A percentile compares a stretch with the other conserved stretches of the same genome.
Evolutionary conservation across 441 rosid species (phyloP).

Genomic region (Croton setiger): DNA sequence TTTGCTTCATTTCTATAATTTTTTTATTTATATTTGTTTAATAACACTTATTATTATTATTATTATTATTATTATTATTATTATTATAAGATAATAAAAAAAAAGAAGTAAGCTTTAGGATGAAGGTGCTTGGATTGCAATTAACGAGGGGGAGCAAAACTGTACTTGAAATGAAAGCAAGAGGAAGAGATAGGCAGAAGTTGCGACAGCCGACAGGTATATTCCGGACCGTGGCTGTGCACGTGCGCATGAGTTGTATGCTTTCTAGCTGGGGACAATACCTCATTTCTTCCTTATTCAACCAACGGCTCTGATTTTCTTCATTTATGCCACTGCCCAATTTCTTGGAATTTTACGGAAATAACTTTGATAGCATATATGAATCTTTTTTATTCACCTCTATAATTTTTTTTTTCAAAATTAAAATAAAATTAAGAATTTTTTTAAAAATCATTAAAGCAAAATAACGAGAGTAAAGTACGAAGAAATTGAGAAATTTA

Average conservation of each 20-base stretch:
- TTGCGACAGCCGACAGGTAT: conserved; percentile 11
- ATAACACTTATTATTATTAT: too few relatives aligned
- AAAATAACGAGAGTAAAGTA: too few relatives aligned
- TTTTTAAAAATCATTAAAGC: too few relatives aligned
- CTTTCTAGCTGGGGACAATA: conserved; percentile 35
- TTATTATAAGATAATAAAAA: too few relatives aligned
- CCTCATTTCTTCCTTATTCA: conserved; percentile 17
- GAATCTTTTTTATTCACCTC: too few relatives aligned
- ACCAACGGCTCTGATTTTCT: conserved; percentile 6
- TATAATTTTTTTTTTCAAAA: too few relatives aligned
- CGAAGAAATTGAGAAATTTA: too few relatives aligned
- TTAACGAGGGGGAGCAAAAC: conserved; percentile 4
- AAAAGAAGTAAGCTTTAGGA: neutral
- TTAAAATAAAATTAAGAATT: too few relatives aligned
- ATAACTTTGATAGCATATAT: too few relatives aligned
- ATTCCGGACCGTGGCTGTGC: conserved; percentile 32
- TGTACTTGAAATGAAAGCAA: conserved; percentile 18
- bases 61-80: too few relatives aligned
- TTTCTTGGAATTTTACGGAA: conserved; percentile 4
- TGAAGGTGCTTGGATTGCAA: neutral
- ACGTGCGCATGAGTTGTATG: conserved; percentile 46
- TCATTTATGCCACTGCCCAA: neutral
- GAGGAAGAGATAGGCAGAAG: conserved; percentile 12
- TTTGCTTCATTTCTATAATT: neutral
- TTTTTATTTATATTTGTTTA: neutral